Evolutionary conservation across 2,329 filamentous ascomycete genomes (phyloP).

Genomic region (Fusarium hostae): DNA sequence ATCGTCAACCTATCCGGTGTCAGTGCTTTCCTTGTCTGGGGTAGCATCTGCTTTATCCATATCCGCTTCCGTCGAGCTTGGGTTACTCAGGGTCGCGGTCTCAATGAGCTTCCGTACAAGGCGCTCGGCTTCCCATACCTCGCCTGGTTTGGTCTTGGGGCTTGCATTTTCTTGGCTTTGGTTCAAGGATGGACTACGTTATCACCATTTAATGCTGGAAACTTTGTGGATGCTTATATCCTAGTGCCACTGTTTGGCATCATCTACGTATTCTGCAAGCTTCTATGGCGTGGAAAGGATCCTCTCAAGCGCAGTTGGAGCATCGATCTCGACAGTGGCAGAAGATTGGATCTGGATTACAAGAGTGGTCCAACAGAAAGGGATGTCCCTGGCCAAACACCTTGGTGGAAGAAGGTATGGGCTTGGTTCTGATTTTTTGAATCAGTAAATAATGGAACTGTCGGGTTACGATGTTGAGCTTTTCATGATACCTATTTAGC

Average conservation of each 20-base stretch:
- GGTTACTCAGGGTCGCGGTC: slow-evolving; percentile 65
- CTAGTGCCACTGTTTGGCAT: slow-evolving; percentile 68
- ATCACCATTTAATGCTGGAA: slow-evolving; percentile 65
- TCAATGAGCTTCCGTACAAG: slow-evolving; percentile 66
- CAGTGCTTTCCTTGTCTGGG: slow-evolving; percentile 79
- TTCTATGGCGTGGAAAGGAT: slow-evolving; percentile 62
- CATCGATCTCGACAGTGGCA: slow-evolving; percentile 67
- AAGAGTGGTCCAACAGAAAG: slow-evolving; percentile 48
- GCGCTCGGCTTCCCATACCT: slow-evolving; percentile 67
- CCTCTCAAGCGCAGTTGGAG: slow-evolving; percentile 60
- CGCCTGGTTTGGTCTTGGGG: slow-evolving; percentile 67
- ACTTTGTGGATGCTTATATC: slow-evolving; percentile 73
- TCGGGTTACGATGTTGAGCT: background rate
- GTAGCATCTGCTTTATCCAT: slow-evolving; percentile 74
- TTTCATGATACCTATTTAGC: background rate
- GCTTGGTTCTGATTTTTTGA: slow-evolving; percentile 51
- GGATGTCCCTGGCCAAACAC: slow-evolving; percentile 42
- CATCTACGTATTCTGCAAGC: slow-evolving; percentile 66
- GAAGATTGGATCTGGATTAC: slow-evolving; percentile 65
- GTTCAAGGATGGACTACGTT: slow-evolving; percentile 72
- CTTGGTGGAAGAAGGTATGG: slow-evolving; percentile 59
- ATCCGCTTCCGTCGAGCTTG: slow-evolving; percentile 76
- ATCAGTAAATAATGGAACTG: background rate
- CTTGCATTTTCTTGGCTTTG: slow-evolving; percentile 69
- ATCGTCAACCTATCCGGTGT: slow-evolving; percentile 78